Percentiles rank a stretch among this genome's conserved stretches.
Conservation (phyloP, 257 asterid genomes). For the Cruciata laevipes region DNA sequence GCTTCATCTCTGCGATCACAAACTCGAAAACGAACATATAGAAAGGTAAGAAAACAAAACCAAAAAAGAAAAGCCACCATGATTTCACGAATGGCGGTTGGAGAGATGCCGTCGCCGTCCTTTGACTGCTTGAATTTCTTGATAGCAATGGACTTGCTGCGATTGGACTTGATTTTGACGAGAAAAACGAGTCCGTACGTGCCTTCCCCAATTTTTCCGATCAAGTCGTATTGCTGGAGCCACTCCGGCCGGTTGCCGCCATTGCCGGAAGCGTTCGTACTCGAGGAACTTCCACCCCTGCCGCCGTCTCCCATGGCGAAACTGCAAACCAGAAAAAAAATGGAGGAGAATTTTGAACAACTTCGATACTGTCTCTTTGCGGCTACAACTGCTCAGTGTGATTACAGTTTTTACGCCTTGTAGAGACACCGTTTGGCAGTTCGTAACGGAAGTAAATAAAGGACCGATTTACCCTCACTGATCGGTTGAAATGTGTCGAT, state of each 20-base stretch:
- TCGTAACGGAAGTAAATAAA: background rate
- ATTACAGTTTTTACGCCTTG: background rate
- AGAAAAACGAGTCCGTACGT: constrained; percentile 93
- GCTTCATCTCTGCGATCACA: background rate
- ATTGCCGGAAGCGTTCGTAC: constrained; percentile 9
- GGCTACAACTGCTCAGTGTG: background rate
- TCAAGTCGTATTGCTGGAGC: constrained; percentile 88
- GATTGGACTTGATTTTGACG: constrained; percentile 74
- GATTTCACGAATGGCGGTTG: constrained; percentile 98
- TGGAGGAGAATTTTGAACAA: background rate
- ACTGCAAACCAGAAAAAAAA: background rate
- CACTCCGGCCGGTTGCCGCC: constrained; percentile 71
- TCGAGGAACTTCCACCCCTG: constrained; percentile 16
- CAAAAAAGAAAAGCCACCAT: constrained; percentile 39
- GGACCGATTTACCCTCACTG: background rate
- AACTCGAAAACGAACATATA: background rate
- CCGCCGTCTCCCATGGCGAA: constrained; percentile 19
- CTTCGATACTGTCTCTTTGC: background rate
- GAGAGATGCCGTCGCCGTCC: constrained; percentile 97
- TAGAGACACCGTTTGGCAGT: background rate
- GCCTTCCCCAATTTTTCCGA: constrained; percentile 95
- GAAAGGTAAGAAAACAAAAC: background rate
- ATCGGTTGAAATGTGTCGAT: too few species aligned
- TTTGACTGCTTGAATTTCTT: constrained; percentile 98
- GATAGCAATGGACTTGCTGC: constrained; percentile 78